These are phyloP conservation scores for Crassisporium funariophilum DNA, from an alignment of 768 basidiomycete genomes.

Conservation along the genomic window DNA sequence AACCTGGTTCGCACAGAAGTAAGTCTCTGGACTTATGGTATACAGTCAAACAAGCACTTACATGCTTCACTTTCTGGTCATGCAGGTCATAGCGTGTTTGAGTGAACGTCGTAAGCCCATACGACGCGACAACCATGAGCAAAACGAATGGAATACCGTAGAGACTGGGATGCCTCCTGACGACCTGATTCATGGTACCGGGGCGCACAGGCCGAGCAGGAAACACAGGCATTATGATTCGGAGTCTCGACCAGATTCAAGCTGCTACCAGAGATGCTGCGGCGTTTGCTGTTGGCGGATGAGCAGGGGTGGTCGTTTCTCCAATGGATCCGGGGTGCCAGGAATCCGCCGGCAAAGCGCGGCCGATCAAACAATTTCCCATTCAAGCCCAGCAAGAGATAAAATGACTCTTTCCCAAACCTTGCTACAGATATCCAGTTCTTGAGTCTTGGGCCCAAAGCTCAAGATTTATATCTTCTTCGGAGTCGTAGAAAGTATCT, in stretches of 20 bases:
- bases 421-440: conserved; percentile 5
- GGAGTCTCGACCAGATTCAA: too few species aligned
- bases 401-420: conserved; percentile 19
- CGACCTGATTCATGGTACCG: conserved; percentile 39
- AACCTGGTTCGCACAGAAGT: conserved; percentile 41
- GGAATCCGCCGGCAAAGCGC: conserved; percentile 21
- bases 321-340: too few species aligned
- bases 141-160: conserved; percentile 89
- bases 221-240: conserved; percentile 59
- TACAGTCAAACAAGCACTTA: conserved; percentile 27
- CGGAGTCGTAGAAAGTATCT: background rate
- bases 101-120: conserved; percentile 79
- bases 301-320: too few species aligned
- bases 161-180: conserved; percentile 64
- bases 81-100: conserved; percentile 92
- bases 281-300: too few species aligned
- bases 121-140: conserved; percentile 85
- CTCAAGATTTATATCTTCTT: background rate
- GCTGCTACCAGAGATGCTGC: too few species aligned
- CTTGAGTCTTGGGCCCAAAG: background rate
- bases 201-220: conserved; percentile 47
- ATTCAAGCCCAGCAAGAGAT: conserved; percentile 11
- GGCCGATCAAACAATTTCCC: conserved; percentile 23
- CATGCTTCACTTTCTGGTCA: conserved; percentile 74
- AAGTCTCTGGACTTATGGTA: background rate